A percentile compares a stretch with the other conserved stretches of the same genome.
Conservation (phyloP, 805 yeast species). For the Nakazawaea wickerhamii region DNA sequence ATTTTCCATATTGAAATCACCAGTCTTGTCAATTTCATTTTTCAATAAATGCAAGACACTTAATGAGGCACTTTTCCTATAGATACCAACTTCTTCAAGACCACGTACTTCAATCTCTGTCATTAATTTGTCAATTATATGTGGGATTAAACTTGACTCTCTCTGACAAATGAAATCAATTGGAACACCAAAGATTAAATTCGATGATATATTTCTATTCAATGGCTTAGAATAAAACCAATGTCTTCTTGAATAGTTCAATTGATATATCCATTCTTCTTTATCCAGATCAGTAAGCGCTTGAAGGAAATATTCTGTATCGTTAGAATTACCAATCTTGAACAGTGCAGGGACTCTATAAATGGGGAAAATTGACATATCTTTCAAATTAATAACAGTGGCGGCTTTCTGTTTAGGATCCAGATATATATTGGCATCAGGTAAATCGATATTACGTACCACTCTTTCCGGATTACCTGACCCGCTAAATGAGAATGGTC, state of each 20-base stretch:
- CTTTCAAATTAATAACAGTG: slow-evolving; percentile 40
- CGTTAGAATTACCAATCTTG: slow-evolving; percentile 33
- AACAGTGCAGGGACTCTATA: slow-evolving; percentile 44
- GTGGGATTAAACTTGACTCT: slow-evolving; percentile 59
- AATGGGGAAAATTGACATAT: slow-evolving; percentile 44
- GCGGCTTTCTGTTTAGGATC: slow-evolving; percentile 48
- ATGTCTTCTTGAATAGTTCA: slow-evolving; percentile 44
- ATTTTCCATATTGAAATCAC: slow-evolving; percentile 40
- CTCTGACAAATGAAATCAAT: slow-evolving; percentile 68
- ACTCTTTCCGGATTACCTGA: slow-evolving; percentile 37
- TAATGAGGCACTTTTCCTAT: slow-evolving; percentile 59
- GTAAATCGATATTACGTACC: slow-evolving; percentile 52
- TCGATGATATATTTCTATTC: slow-evolving; percentile 20
- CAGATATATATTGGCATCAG: slow-evolving; percentile 37
- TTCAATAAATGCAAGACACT: slow-evolving; percentile 40
- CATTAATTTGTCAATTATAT: slow-evolving; percentile 58
- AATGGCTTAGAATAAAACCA: slow-evolving; percentile 44
- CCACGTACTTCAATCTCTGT: slow-evolving; percentile 83
- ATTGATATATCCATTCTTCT: slow-evolving; percentile 63
- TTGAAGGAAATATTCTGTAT: slow-evolving; percentile 55
- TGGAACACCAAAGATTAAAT: slow-evolving; percentile 81
- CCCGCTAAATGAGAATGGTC: slow-evolving; percentile 54
- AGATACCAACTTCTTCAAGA: slow-evolving; percentile 83
- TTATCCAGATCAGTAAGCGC: slow-evolving; percentile 56
- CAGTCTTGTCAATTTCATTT: slow-evolving; percentile 38